Conservation (phyloP, 495 filamentous ascomycete genomes). For the Penicillium dipodomyicola region DNA sequence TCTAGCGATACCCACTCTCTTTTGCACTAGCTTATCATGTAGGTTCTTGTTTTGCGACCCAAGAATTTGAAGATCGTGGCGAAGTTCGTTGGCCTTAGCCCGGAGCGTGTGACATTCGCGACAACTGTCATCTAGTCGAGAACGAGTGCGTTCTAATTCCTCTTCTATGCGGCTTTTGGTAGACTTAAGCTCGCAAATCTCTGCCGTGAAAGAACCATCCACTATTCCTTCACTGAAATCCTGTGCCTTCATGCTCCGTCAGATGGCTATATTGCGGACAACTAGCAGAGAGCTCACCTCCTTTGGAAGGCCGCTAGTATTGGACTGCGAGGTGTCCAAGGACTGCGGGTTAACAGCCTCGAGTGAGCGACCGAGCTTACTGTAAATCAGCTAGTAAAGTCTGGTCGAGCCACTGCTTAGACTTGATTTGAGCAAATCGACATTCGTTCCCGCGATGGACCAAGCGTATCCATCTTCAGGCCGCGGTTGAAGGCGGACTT, state of each 20-base stretch:
- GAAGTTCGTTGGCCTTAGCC: background rate
- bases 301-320: background rate
- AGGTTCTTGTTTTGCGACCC: background rate
- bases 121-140: background rate
- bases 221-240: background rate
- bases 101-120: background rate
- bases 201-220: background rate
- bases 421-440: background rate
- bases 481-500: too few relatives aligned
- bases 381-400: background rate
- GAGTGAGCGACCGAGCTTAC: background rate
- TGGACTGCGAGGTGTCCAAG: background rate
- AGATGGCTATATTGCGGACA: background rate
- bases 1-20: background rate
- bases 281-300: background rate
- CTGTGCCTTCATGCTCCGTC: too few relatives aligned
- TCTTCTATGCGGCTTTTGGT: background rate
- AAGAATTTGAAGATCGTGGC: background rate
- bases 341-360: background rate
- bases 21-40: background rate
- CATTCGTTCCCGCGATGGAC: background rate
- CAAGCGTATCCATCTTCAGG: slow-evolving; percentile 8
- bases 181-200: background rate
- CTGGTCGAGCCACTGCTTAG: slow-evolving; percentile 1
- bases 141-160: background rate